A percentile compares a stretch with the other conserved stretches of the same genome.
phyloP scores from a whole-genome alignment of 352 stramenopile species.

The Phytophthora ohioensis region DNA sequence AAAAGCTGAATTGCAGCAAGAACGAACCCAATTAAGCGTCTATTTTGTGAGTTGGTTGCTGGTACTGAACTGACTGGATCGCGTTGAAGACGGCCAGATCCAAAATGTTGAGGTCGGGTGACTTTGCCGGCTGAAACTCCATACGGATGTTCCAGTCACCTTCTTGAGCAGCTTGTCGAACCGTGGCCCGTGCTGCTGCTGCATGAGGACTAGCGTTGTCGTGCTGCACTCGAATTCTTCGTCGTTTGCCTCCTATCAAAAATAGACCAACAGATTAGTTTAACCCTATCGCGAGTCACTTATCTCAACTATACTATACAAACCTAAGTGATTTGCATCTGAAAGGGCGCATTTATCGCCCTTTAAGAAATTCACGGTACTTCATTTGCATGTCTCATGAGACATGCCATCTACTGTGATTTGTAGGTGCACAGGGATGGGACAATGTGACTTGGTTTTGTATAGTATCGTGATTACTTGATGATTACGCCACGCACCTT shows the following conservation, averaged over 20 bases:
- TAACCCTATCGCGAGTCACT: no score
- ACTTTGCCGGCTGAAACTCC: not conserved
- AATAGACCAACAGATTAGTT: not conserved
- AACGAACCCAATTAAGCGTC: not conserved
- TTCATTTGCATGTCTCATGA: no score
- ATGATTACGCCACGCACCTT: no score
- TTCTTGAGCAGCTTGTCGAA: not conserved
- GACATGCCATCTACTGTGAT: no score
- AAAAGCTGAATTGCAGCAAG: not conserved
- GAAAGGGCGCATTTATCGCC: no score
- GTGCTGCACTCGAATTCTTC: not conserved
- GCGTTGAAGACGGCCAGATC: not conserved
- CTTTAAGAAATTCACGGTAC: no score
- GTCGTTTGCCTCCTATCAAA: not conserved
- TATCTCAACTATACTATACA: no score
- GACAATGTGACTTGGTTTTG: no score
- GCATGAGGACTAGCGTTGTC: slow-evolving; percentile 1
- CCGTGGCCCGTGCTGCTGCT: not conserved
- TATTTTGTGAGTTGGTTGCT: not conserved
- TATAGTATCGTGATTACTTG: no score
- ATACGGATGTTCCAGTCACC: slow-evolving; percentile 1
- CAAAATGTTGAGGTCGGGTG: not conserved
- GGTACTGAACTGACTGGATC: slow-evolving; percentile 8
- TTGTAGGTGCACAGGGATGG: no score
- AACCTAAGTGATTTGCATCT: no score